Base-by-base conservation (phyloP, 768 basidiomycete genomes). In the Cyclocybe aegerita region DNA sequence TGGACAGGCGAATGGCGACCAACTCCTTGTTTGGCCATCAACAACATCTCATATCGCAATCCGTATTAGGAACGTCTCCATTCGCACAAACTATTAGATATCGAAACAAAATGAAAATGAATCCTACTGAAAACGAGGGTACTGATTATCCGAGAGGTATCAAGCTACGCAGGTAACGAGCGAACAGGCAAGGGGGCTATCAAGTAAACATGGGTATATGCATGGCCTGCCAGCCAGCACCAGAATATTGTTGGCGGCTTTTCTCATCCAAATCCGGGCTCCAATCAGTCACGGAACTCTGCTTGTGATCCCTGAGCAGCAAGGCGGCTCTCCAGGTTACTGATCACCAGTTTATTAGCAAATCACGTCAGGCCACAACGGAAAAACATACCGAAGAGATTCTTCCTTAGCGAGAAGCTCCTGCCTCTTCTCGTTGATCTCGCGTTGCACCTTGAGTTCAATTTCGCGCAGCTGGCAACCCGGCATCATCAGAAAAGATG, bases 361-460 rank as follows among this genome's bases (percentile, higher is more conserved):
- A 46, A 39, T 37, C 30, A n/a, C 23, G 39, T 51, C 9, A 52
- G 34, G 16, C 11, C 36, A 5, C 17, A 11, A 32, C 30, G 6
- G 30, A 43, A 16, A 12, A 47, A n/a, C 80, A 46, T 53, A 90
- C 88, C 89, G 82, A 61, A 93, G 88, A 39, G 90, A 90, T 69
- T 97, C 95, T 68, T 97, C 96, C 69, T 96, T 97, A 36, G 96
- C 97, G 62, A 97, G 73, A 54, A 98, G 73, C 65, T 98, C 96
- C 67, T 98, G 96, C 64, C 94, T 80, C 76, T 96, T 95, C 77
- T 98, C 91, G 66, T 90, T 92, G 70, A 99, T 93, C 77, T 99
- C 97, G 43, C 97, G 83, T 70, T 98, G 95, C 29, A 98, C 93
- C 70, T 93, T 95, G 70, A 98, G 82, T 70, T 99, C 97, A 69